phyloP scores from a whole-genome alignment of 1,284 basidiomycete species.

The Pseudozyma hubeiensis region DNA sequence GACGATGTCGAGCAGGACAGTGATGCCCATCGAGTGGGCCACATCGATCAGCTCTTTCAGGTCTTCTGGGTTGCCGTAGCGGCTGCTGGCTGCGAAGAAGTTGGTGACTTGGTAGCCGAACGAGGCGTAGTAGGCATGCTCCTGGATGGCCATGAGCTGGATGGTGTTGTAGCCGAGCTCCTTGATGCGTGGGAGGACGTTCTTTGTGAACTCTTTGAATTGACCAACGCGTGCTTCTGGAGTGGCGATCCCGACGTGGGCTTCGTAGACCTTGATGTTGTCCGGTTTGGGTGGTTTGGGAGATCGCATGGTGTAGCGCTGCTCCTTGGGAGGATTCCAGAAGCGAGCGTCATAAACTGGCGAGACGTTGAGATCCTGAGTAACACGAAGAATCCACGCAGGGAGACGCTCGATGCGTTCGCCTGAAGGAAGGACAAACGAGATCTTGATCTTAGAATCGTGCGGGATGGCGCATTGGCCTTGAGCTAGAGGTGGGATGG shows the following conservation, averaged over 20 bases:
- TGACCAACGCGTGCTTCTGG: slow-evolving; percentile 87
- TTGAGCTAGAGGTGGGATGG: slow-evolving; percentile 75
- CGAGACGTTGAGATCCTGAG: slow-evolving; percentile 89
- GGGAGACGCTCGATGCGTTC: slow-evolving; percentile 90
- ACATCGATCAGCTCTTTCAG: slow-evolving; percentile 94
- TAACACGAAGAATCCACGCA: slow-evolving; percentile 93
- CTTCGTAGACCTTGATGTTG: slow-evolving; percentile 88
- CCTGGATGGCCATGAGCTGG: slow-evolving; percentile 86
- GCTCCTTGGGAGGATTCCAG: slow-evolving; percentile 86
- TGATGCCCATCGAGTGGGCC: slow-evolving; percentile 90
- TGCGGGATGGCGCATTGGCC: slow-evolving; percentile 84
- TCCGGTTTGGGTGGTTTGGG: slow-evolving; percentile 78
- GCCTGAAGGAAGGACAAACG: slow-evolving; percentile 77
- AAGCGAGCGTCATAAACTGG: slow-evolving; percentile 96
- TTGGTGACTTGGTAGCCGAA: slow-evolving; percentile 98
- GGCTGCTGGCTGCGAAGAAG: slow-evolving; percentile 96
- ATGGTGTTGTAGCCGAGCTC: slow-evolving; percentile 94
- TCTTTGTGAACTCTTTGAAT: slow-evolving; percentile 88
- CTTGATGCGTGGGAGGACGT: slow-evolving; percentile 87
- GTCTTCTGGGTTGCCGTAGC: slow-evolving; percentile 88
- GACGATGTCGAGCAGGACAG: slow-evolving; percentile 93
- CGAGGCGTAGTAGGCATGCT: slow-evolving; percentile 98
- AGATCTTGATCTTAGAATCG: slow-evolving; percentile 86
- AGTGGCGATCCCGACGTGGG: slow-evolving; percentile 97
- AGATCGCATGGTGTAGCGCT: slow-evolving; percentile 86